phyloP scores from a whole-genome alignment of 1,284 basidiomycete genomes.

The Kalmanozyma brasiliensis region DNA sequence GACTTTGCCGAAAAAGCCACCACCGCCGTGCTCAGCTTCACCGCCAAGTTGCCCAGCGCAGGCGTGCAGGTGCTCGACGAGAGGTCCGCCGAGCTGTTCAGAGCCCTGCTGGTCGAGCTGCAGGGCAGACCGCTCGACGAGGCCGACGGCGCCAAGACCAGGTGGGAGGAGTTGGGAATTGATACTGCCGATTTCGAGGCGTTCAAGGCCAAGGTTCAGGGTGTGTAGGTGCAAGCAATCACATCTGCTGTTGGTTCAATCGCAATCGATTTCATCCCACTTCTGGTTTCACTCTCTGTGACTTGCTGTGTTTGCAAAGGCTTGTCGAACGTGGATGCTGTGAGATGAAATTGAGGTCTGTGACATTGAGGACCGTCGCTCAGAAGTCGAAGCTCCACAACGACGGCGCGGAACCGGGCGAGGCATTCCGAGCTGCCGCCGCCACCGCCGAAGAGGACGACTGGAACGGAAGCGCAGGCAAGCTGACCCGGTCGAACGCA shows the following conservation, averaged over 20 bases:
- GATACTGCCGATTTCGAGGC: constrained; percentile 5
- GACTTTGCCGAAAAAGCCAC: constrained; percentile 85
- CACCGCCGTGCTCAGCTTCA: constrained; percentile 71
- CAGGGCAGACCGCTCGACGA: constrained; percentile 14
- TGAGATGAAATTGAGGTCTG: too few species aligned
- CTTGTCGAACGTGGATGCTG: too few species aligned
- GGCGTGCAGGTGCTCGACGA: not conserved
- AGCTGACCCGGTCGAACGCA: constrained; percentile 29
- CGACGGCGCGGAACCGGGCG: not conserved
- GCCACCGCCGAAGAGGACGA: constrained; percentile 5
- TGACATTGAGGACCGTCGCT: too few species aligned
- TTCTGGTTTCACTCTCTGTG: too few species aligned
- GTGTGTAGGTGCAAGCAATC: constrained; percentile 11
- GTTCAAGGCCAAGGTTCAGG: constrained; percentile 9
- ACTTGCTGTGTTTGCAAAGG: too few species aligned
- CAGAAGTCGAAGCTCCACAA: constrained; percentile 22
- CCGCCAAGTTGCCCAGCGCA: constrained; percentile 11
- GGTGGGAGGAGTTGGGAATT: constrained; percentile 24
- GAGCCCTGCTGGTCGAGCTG: constrained; percentile 13
- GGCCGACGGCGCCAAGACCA: not conserved
- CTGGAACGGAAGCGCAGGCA: constrained; percentile 24
- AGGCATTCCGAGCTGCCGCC: not conserved
- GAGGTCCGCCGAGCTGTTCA: constrained; percentile 4
- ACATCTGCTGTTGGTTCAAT: too few species aligned
- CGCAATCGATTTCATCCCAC: too few species aligned